phyloP scores from a whole-genome alignment of 2,329 filamentous ascomycete species.

The Alternaria postmessia region DNA sequence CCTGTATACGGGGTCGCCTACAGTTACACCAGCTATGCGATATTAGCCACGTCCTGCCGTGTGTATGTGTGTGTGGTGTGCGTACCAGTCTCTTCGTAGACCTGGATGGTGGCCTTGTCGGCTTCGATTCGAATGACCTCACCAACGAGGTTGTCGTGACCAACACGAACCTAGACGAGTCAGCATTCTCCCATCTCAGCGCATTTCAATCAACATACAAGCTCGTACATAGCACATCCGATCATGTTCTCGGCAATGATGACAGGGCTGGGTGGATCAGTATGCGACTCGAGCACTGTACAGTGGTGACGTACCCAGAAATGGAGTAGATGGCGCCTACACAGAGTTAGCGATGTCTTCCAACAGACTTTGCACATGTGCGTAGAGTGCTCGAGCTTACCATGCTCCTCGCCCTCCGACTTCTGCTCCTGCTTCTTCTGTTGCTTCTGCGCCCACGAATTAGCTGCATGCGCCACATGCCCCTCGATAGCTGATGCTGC shows the following conservation, averaged over 20 bases:
- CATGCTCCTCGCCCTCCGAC: conserved; percentile 64
- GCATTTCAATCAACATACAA: conserved; percentile 65
- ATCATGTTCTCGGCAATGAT: conserved; percentile 98
- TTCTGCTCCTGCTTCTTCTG: conserved; percentile 51
- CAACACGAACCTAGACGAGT: conserved; percentile 77
- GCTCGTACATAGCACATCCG: conserved; percentile 99
- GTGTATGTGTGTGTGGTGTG: neutral
- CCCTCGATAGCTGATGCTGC: conserved; percentile 17
- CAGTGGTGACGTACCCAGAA: conserved; percentile 61
- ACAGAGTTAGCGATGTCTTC: conserved; percentile 20
- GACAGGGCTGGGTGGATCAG: conserved; percentile 70
- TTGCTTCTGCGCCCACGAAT: conserved; percentile 39
- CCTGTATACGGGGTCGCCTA: conserved; percentile 89
- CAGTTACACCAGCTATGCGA: conserved; percentile 85
- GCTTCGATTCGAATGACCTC: conserved; percentile 98
- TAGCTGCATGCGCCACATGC: conserved; percentile 30
- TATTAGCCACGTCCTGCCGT: conserved; percentile 19
- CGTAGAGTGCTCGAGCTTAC: conserved; percentile 45
- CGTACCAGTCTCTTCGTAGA: conserved; percentile 97
- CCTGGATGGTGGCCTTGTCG: conserved; percentile 96
- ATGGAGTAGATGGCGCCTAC: conserved; percentile 73
- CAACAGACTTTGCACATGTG: neutral
- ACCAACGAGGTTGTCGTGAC: conserved; percentile 88
- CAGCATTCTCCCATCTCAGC: conserved; percentile 11
- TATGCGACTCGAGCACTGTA: conserved; percentile 23